Conservation (phyloP, 345 rosid species). For the Iberis pinnata region DNA sequence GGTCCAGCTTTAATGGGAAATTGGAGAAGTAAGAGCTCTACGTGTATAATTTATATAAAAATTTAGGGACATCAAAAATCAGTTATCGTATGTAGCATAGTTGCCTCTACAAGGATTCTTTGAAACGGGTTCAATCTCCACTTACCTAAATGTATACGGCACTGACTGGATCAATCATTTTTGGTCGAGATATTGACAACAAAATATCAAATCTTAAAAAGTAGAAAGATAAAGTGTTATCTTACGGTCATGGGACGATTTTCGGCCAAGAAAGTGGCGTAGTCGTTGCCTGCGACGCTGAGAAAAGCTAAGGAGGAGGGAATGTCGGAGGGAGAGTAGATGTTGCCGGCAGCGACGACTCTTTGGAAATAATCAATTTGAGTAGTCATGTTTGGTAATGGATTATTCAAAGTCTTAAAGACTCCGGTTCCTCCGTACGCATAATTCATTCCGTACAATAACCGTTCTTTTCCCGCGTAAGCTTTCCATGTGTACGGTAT, state of each 20-base stretch:
- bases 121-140: too few relatives aligned
- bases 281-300: constrained; percentile 72
- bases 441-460: constrained; percentile 59
- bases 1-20: too few relatives aligned
- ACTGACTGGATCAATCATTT: too few relatives aligned
- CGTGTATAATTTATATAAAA: too few relatives aligned
- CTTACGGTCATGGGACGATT: constrained; percentile 47
- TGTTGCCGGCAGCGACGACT: constrained; percentile 30
- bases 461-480: constrained; percentile 19
- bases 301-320: constrained; percentile 47
- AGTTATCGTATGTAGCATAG: too few relatives aligned
- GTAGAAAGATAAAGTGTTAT: neutral
- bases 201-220: too few relatives aligned
- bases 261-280: constrained; percentile 32
- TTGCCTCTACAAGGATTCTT: too few relatives aligned
- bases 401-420: constrained; percentile 35
- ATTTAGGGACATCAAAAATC: too few relatives aligned
- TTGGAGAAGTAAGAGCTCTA: too few relatives aligned
- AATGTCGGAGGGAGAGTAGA: constrained; percentile 35
- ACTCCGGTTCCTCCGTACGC: constrained; percentile 87
- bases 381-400: constrained; percentile 60
- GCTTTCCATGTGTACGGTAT: constrained; percentile 49
- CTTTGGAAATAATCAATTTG: constrained; percentile 55
- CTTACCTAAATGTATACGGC: too few relatives aligned
- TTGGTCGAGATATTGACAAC: too few relatives aligned